Evolutionary conservation across 768 basidiomycete species (phyloP), one percentile per base, ranked within the genome.

Genomic region (Pisolithus marmoratus): DNA sequence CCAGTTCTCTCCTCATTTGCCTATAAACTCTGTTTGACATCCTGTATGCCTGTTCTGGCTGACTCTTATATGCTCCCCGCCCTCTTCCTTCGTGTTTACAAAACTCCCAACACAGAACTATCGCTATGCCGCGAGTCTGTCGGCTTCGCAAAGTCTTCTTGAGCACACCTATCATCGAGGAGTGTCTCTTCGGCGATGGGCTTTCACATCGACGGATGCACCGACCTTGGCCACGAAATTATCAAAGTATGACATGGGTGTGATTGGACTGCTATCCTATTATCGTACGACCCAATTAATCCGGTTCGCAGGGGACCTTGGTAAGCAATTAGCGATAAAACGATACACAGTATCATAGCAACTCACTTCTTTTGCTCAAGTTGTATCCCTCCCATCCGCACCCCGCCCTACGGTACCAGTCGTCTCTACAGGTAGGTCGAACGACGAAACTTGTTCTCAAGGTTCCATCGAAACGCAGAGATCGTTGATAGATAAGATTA

Each of bases 191-290:
- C 44, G 52, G 46, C 12, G 55, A 62, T 23, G 26, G 7, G 26
- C 7, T 26, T 7, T 17, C 29, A 29, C 36, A 22, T 37, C 48
- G 19, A 38, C 52, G 54, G n/a, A 24, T 14, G 41, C 26, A 29
- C 42, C 8, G 17, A 46, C 31, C 1, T 49, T 46, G 8, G 26
- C 3, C 82, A 86, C 58, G 86, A 88, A 59, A 65, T 20, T 72
- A 15, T 62, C 72, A 5, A 67, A 76, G 50, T 74, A 80, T 20
- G 56, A 66, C 23, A 70, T 77, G n/a, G 70, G 71, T 20, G 81
- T 90, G 80, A 72, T 73, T 22, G 86, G 85, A 2, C 85, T 88
- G 3, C 65, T 89, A n/a, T 85, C 85, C 52, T 91, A 87, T 63
- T 90, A 90, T 56, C 79, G 87, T 31, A 88, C 85, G 2, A 64